Evolutionary conservation across 2,329 filamentous ascomycete genomes (phyloP), one percentile per base, ranked within the genome.

Genomic region (Hypoxylon sp.): DNA sequence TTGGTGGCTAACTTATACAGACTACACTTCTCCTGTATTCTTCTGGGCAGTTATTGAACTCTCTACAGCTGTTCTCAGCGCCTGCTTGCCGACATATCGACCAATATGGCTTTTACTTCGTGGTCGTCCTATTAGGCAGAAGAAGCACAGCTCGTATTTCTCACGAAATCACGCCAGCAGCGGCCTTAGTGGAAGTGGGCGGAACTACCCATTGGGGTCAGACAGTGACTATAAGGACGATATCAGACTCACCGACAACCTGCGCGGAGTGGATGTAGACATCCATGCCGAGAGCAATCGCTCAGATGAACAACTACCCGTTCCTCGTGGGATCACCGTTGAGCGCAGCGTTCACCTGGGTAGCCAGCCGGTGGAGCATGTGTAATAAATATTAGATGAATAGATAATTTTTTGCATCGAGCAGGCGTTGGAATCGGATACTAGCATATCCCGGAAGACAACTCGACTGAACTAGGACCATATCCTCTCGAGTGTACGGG

Each of bases 1-100:
- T 13, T 50, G 11, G 10, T 19, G 19, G 13, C 52, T 57, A 17
- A 57, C 46, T 63, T 21, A n/a, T 14, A n/a, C 21, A 75, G 74
- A 75, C 36, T 75, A 75, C 38, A 75, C 73, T 0, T 73, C 73
- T 1, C 73, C 74, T 0, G 72, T 71, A 2, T 75, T 75, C 53
- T 72, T 65, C 55, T 71, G 66, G 70, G 59, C 68, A 19, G 71
- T 70, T 23, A 71, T 73, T 43, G 72, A 73, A 53, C 38, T 70
- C 48, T 64, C 72, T 9, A 63, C 69, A 5, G 64, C 70, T 1
- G 57, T 72, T 2, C 51, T 73, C 5, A 70, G 68, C n/a, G 64
- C 70, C 11, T 71, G 70, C 30, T 63, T 73, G 14, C 72, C 70
- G 41, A 73, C 69, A 11, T 55, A 72, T 21, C 60, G 68, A 51